These are phyloP conservation scores for Mycena rebaudengoi DNA, from an alignment of 768 basidiomycete species.

Conservation along the genomic window DNA sequence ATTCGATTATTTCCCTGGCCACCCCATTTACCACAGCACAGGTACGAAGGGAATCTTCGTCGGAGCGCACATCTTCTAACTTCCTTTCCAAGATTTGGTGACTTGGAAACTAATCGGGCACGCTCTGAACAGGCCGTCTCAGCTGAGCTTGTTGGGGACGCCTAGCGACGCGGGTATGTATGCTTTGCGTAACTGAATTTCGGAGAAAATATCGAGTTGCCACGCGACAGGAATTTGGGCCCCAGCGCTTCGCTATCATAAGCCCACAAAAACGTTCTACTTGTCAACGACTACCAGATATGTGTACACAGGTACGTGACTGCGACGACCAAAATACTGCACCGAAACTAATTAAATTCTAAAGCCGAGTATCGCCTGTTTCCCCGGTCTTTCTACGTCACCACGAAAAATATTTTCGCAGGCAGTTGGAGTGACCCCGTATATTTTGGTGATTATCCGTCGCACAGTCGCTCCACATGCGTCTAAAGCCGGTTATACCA, in stretches of 20 bases:
- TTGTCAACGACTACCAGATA: slow-evolving; percentile 47
- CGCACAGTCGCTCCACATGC: background rate
- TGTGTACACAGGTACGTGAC: slow-evolving; percentile 49
- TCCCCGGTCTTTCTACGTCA: slow-evolving; percentile 50
- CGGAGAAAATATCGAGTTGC: background rate
- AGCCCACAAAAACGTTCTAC: slow-evolving; percentile 41
- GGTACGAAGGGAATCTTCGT: background rate
- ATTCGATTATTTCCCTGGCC: slow-evolving; percentile 51
- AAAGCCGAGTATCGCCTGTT: slow-evolving; percentile 48
- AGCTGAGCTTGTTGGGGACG: slow-evolving; percentile 45
- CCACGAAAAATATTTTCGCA: slow-evolving; percentile 47
- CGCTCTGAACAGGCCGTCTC: slow-evolving; percentile 44
- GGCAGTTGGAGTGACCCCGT: slow-evolving; percentile 51
- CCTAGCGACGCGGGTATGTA: slow-evolving; percentile 47
- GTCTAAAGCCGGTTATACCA: slow-evolving; percentile 8
- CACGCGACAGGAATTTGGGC: slow-evolving; percentile 45
- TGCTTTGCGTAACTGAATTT: background rate
- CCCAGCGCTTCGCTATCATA: slow-evolving; percentile 45
- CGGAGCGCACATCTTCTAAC: background rate
- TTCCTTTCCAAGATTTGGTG: slow-evolving; percentile 33
- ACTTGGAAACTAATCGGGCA: slow-evolving; percentile 49
- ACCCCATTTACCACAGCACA: slow-evolving; percentile 52
- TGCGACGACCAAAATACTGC: too few relatives aligned
- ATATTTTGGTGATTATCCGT: slow-evolving; percentile 42
- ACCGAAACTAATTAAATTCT: too few relatives aligned